These are phyloP conservation scores for Beta vulgaris DNA, from an alignment of 148 eudicot species.

Conservation along the genomic window DNA sequence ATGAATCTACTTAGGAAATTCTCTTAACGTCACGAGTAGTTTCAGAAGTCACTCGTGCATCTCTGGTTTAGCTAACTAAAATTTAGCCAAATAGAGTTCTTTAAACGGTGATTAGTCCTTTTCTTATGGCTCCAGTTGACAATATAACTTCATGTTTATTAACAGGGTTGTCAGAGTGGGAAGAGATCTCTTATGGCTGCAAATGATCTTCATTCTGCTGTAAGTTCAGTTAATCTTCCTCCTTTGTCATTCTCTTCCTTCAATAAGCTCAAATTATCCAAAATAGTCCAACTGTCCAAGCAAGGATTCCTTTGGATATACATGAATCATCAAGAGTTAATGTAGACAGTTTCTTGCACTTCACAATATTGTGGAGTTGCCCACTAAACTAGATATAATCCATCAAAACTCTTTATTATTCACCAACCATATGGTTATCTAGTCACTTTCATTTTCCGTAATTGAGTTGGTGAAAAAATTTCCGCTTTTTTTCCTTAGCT, in stretches of 20 bases:
- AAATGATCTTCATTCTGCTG: conserved; percentile 61
- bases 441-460: neutral
- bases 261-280: too few species aligned
- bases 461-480: neutral
- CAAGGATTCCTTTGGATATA: neutral
- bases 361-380: neutral
- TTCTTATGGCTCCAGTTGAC: neutral
- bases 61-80: too few species aligned
- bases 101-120: too few species aligned
- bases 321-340: too few species aligned
- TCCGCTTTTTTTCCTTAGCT: too few species aligned
- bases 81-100: too few species aligned
- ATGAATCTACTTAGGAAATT: too few species aligned
- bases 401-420: neutral
- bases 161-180: conserved; percentile 74
- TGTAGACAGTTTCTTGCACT: neutral
- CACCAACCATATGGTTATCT: neutral
- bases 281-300: too few species aligned
- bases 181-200: conserved; percentile 83
- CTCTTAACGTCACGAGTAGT: too few species aligned
- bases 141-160: neutral
- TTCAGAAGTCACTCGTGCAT: too few species aligned
- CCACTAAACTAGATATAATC: neutral
- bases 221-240: too few species aligned
- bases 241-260: neutral